phyloP scores from a whole-genome alignment of 2,329 filamentous ascomycete species.

The Exophiala oligosperma region DNA sequence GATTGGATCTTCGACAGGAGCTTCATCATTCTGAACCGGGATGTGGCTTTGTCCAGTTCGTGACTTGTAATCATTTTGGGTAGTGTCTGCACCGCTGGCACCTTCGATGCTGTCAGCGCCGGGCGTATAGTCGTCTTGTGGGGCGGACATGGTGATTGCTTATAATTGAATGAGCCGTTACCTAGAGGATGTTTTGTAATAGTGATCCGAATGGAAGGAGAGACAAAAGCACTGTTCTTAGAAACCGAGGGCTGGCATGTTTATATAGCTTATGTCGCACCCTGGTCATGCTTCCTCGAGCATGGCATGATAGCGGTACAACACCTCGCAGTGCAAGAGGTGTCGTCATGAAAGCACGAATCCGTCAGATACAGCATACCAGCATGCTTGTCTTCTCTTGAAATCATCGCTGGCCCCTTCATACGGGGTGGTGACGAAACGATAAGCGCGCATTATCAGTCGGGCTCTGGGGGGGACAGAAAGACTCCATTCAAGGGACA shows the following conservation, averaged over 20 bases:
- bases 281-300: neutral
- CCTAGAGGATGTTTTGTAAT: neutral
- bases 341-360: slow-evolving; percentile 14
- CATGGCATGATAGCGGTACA: neutral
- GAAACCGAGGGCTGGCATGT: neutral
- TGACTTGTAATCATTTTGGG: slow-evolving; percentile 48
- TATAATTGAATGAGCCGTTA: neutral
- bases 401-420: neutral
- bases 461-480: neutral
- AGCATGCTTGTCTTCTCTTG: neutral
- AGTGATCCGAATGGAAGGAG: neutral
- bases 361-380: neutral
- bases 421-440: neutral
- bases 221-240: neutral
- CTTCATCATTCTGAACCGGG: slow-evolving; percentile 49
- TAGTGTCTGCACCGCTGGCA: slow-evolving; percentile 17
- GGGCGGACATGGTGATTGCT: slow-evolving; percentile 17
- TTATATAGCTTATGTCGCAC: neutral
- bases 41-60: slow-evolving; percentile 49
- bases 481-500: neutral
- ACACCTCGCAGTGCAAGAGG: neutral
- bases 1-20: slow-evolving; percentile 47
- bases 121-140: slow-evolving; percentile 21
- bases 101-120: slow-evolving; percentile 14
- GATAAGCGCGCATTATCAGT: neutral